Percentiles rank a stretch among this genome's conserved stretches.
Conservation (phyloP, 371 early-diverging fungal genomes). For the Mortierella sp. region DNA sequence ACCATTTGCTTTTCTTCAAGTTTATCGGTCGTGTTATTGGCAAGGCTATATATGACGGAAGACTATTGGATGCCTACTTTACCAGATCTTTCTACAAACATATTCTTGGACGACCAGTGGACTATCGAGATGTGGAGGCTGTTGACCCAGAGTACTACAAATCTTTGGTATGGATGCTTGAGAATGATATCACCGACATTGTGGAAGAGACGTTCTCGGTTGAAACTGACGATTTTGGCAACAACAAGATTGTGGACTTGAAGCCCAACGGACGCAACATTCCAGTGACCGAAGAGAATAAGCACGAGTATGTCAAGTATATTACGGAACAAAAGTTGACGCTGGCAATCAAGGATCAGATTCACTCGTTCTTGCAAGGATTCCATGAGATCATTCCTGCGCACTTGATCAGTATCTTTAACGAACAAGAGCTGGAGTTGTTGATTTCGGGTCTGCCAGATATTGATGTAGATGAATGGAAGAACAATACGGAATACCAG, state of each 20-base stretch:
- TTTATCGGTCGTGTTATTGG: constrained; percentile 99
- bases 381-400: constrained; percentile 97
- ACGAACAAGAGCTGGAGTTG: constrained; percentile 98
- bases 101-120: constrained; percentile 92
- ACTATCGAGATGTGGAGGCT: constrained; percentile 97
- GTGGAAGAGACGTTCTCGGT: constrained; percentile 96
- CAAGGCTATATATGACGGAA: constrained; percentile 97
- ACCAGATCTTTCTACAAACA: constrained; percentile 99
- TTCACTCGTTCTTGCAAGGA: constrained; percentile 93
- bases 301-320: constrained; percentile 95
- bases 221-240: constrained; percentile 96
- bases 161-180: constrained; percentile 97
- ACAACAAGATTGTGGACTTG: constrained; percentile 87
- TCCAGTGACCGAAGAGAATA: constrained; percentile 96
- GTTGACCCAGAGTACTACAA: constrained; percentile 98
- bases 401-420: constrained; percentile 93
- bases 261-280: constrained; percentile 93
- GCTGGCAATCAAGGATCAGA: constrained; percentile 92
- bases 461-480: constrained; percentile 99
- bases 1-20: constrained; percentile 97
- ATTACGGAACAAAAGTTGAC: constrained; percentile 92
- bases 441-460: constrained; percentile 98
- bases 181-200: constrained; percentile 96
- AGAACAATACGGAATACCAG: constrained; percentile 96
- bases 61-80: constrained; percentile 96